A percentile compares a stretch with the other conserved stretches of the same genome.
Evolutionary conservation across 164 flowering plant species (phyloP).

Genomic region (Taxillus chinensis): DNA sequence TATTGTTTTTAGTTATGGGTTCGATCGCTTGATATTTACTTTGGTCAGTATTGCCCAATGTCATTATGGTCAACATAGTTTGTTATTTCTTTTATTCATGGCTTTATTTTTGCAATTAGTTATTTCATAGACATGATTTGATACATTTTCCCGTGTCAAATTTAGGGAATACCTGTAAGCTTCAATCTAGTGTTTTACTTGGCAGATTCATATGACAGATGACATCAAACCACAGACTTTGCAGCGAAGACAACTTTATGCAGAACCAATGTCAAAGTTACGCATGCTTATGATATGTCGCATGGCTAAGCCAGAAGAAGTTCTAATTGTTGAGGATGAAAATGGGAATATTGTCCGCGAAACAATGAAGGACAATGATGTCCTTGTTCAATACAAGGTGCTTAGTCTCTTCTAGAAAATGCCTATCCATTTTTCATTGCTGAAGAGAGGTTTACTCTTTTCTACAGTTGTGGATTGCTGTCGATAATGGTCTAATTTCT

Average conservation of each 20-base stretch:
- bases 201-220: slow-evolving; percentile 69
- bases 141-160: no score
- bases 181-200: neutral
- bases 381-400: slow-evolving; percentile 97
- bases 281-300: slow-evolving; percentile 92
- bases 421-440: neutral
- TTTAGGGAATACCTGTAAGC: neutral
- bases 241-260: slow-evolving; percentile 78
- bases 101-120: no score
- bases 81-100: no score
- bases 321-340: slow-evolving; percentile 97
- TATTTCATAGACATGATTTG: no score
- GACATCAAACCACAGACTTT: slow-evolving; percentile 59
- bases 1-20: no score
- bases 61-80: no score
- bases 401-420: neutral
- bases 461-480: no score
- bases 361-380: slow-evolving; percentile 99
- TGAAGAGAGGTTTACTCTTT: no score
- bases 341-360: slow-evolving; percentile 99
- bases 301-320: slow-evolving; percentile 99
- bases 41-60: no score
- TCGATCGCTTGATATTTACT: no score
- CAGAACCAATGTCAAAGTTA: slow-evolving; percentile 81
- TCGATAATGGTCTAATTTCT: no score